A percentile compares a stretch with the other conserved stretches of the same genome.
These are phyloP conservation scores for Oxytropis ochrocephala DNA, from an alignment of 306 rosid species.

Conservation along the genomic window DNA sequence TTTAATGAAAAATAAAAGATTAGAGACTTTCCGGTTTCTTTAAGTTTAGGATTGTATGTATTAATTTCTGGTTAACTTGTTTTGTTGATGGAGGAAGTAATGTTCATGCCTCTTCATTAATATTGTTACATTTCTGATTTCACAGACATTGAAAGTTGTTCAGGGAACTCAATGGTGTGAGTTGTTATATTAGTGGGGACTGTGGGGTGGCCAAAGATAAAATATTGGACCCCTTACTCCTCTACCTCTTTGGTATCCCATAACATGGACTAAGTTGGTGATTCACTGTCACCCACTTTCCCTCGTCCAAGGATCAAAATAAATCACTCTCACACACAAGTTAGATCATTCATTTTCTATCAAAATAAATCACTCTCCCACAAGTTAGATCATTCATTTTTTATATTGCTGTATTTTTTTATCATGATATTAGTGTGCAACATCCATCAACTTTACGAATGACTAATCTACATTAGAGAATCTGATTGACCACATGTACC, in stretches of 20 bases:
- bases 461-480: too few relatives aligned
- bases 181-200: too few relatives aligned
- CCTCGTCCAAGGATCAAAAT: too few relatives aligned
- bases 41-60: slow-evolving; percentile 5
- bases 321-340: background rate
- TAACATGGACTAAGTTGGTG: too few relatives aligned
- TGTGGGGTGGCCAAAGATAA: too few relatives aligned
- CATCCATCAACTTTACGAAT: too few relatives aligned
- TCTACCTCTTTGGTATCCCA: too few relatives aligned
- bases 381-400: slow-evolving; percentile 2
- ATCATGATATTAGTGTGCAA: too few relatives aligned
- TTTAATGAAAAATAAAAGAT: slow-evolving; percentile 8
- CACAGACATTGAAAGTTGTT: background rate
- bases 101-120: too few relatives aligned
- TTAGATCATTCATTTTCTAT: background rate
- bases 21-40: slow-evolving; percentile 1
- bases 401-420: background rate
- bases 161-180: background rate
- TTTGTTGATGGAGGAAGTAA: background rate
- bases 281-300: too few relatives aligned
- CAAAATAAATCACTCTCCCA: background rate
- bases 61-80: background rate
- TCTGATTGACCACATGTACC: too few relatives aligned
- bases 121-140: background rate
- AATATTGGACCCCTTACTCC: too few relatives aligned